Base-by-base conservation (phyloP, 1,139 yeast genomes). In the Geotrichum bryndzae region DNA sequence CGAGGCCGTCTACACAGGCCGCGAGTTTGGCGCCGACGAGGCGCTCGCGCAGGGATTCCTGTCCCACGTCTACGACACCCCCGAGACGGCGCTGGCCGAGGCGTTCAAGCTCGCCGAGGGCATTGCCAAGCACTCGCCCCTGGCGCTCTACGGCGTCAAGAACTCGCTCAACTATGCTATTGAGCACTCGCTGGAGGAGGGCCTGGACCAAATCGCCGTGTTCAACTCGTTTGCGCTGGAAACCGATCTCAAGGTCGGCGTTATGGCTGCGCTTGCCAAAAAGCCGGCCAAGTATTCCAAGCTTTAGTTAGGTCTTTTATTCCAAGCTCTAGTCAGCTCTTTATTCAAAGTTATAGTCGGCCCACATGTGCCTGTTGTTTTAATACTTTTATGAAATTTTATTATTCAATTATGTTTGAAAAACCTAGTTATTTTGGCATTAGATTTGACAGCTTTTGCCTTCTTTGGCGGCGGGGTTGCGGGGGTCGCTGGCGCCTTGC, bases 91-190 rank as follows among this genome's bases (percentile, higher is more conserved):
- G 0, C 66, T 86, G 31, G 76, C 75, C 10, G 74, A 77, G 53
- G 88, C 88, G 31, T 65, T 77, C 48, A 76, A 77, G 41, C 69
- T 86, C 58, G 95, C 88, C 0, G 66, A 65, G n/a, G 73, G 71
- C 15, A 84, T 88, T 56, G 79, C 81, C 53, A 65, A 67, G 3
- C 78, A 81, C 71, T 79, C 80, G 48, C 80, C 79, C 11, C 85
- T 88, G 76, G 90, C 90, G 25, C 78, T 88, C 53, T 79, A 74
- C 65, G 95, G 94, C 31, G 83, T 90, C 18, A 88, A 88, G 73
- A 77, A 77, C 61, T 74, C 82, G 60, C 71, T 88, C 66, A 85
- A 85, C 65, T 79, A 78, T 60, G 82, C 87, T 61, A 68, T 80
- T 27, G 81, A 81, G 65, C 79, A 75, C 15, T 61, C 76, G 29